phyloP scores from a whole-genome alignment of 306 rosid species.

The Spatholobus suberectus region DNA sequence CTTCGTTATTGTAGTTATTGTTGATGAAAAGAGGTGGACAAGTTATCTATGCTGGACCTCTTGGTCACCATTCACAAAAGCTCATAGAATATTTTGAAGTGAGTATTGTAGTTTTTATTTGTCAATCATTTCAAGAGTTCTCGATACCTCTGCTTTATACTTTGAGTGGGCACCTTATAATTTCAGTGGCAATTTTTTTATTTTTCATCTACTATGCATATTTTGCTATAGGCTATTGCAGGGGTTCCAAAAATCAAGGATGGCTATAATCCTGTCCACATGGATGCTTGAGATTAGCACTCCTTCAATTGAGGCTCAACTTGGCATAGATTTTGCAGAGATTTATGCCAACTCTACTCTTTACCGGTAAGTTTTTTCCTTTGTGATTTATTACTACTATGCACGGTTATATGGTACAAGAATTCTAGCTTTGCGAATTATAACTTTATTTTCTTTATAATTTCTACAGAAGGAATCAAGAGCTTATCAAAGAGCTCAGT shows the following conservation, averaged over 20 bases:
- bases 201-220: not conserved
- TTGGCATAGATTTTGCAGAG: constrained; percentile 64
- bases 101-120: constrained; percentile 6
- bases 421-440: not conserved
- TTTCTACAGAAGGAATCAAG: constrained; percentile 60
- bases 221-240: constrained; percentile 48
- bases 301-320: constrained; percentile 57
- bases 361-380: constrained; percentile 47
- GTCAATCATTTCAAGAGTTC: not conserved
- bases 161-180: not conserved
- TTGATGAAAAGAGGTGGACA: constrained; percentile 64
- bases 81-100: constrained; percentile 47
- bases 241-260: constrained; percentile 69
- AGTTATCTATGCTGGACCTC: constrained; percentile 59
- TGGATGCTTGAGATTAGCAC: constrained; percentile 80
- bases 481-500: constrained; percentile 52
- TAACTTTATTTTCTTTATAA: not conserved
- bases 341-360: constrained; percentile 60
- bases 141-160: not conserved
- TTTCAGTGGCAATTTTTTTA: not conserved
- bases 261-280: constrained; percentile 80
- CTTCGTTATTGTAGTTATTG: constrained; percentile 44
- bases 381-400: not conserved
- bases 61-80: constrained; percentile 52
- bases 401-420: not conserved